Base-by-base conservation (phyloP, 805 yeast genomes). In the Maudiozyma turicensis region DNA sequence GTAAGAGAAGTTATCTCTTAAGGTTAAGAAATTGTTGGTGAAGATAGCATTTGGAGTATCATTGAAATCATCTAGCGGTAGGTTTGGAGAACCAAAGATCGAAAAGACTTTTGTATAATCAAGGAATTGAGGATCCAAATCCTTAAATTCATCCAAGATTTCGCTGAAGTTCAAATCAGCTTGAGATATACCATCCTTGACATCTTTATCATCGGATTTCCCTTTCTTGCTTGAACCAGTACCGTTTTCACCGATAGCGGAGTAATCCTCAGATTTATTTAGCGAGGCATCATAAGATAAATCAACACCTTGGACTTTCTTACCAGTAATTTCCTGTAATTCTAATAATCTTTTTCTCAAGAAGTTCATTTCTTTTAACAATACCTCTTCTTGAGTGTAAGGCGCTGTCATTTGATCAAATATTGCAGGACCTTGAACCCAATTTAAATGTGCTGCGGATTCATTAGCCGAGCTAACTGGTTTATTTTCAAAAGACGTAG, bases 391-490 rank as follows among this genome's bases (percentile, higher is more conserved):
- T 42, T 56, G 57, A 6, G 58, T 50, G 47, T 59, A 59, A 14
- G 61, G 57, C 3, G 58, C 52, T 1, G 57, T 53, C 40, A 56
- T 49, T 35, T 55, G 54, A 44, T 63, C 65, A 40, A 61, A 57
- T 11, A 63, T 60, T 3, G 63, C 65, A 9, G 67, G 67, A 3
- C 65, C 65, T 49, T 61, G 63, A 15, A 61, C 59, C 62, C 61
- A 62, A 47, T 62, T 58, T 48, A 58, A 53, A 32, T 53, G 53
- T 33, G 48, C 38, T 3, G 52, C 48, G 5, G 52, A 39, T 34
- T 54, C 57, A 41, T 54, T 55, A 3, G 61, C 56, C 3, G 61
- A 52, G 6, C 54, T 50, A 1, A 58, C 62, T 1, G 59, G 56
- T 31, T 59, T 61, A 20, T 52, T 57, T 15, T 58, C 63, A 20